Evolutionary conservation across 2,329 filamentous ascomycete genomes (phyloP).

Genomic region (Akanthomyces dipterigenus): DNA sequence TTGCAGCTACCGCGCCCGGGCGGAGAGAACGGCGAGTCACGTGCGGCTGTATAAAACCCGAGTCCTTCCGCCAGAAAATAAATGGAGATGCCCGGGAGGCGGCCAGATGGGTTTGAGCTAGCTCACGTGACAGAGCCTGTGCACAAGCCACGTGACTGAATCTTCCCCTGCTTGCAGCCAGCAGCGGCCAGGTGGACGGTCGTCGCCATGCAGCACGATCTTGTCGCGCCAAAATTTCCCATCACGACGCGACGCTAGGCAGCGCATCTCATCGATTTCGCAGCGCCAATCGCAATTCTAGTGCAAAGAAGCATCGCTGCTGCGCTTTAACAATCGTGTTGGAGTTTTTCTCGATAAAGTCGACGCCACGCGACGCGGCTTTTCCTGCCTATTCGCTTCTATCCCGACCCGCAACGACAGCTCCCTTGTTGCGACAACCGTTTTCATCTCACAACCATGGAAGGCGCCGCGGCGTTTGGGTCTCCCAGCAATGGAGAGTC

Average conservation of each 20-base stretch:
- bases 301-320: constrained; percentile 11
- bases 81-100: no score
- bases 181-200: constrained; percentile 3
- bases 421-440: constrained; percentile 6
- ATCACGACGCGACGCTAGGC: constrained; percentile 19
- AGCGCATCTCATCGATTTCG: constrained; percentile 7
- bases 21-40: constrained; percentile 12
- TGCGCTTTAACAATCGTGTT: constrained; percentile 5
- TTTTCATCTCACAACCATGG: constrained; percentile 38
- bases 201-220: constrained; percentile 10
- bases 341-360: constrained; percentile 4
- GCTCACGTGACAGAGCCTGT: not conserved
- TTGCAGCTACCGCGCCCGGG: not conserved
- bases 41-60: not conserved
- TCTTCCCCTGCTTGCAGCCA: constrained; percentile 9
- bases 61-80: not conserved
- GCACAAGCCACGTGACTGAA: constrained; percentile 8
- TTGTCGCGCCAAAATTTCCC: constrained; percentile 15
- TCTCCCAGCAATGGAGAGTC: constrained; percentile 51
- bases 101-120: no score
- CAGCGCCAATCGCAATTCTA: constrained; percentile 11
- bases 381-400: constrained; percentile 12
- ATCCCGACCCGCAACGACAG: constrained; percentile 16
- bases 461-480: constrained; percentile 51
- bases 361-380: constrained; percentile 11